Evolutionary conservation across 164 flowering plant species (phyloP).

Genomic region (Magnolia officinalis): DNA sequence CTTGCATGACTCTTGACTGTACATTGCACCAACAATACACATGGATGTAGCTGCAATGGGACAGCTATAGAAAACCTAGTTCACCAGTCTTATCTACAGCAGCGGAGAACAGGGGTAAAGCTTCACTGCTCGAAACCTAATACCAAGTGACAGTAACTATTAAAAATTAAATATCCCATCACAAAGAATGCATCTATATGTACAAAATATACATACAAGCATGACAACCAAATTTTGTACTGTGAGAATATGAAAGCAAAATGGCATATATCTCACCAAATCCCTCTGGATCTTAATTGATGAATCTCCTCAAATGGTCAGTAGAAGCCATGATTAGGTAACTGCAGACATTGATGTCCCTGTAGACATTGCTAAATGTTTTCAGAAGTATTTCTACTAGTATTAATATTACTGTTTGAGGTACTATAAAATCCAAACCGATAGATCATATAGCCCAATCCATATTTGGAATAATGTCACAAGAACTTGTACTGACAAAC

Average conservation of each 20-base stretch:
- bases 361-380: too few species aligned
- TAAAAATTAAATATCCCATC: too few species aligned
- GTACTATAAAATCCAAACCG: too few species aligned
- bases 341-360: too few species aligned
- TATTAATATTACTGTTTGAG: too few species aligned
- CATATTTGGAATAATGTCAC: neutral
- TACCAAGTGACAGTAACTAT: neutral
- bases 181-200: too few species aligned
- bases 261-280: conserved; percentile 51
- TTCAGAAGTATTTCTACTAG: too few species aligned
- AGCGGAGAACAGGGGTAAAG: neutral
- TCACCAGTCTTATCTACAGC: neutral
- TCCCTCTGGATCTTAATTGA: conserved; percentile 86
- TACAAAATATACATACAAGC: neutral
- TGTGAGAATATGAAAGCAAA: neutral
- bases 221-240: neutral
- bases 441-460: neutral
- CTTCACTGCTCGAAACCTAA: neutral
- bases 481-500: neutral
- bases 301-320: conserved; percentile 81
- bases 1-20: neutral
- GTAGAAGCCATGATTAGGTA: conserved; percentile 75
- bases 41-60: neutral
- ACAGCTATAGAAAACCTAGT: neutral
- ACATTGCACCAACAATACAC: neutral